Percentiles rank a stretch among this genome's conserved stretches.
phyloP scores from a whole-genome alignment of 257 asterid species.

The Asclepias syriaca region DNA sequence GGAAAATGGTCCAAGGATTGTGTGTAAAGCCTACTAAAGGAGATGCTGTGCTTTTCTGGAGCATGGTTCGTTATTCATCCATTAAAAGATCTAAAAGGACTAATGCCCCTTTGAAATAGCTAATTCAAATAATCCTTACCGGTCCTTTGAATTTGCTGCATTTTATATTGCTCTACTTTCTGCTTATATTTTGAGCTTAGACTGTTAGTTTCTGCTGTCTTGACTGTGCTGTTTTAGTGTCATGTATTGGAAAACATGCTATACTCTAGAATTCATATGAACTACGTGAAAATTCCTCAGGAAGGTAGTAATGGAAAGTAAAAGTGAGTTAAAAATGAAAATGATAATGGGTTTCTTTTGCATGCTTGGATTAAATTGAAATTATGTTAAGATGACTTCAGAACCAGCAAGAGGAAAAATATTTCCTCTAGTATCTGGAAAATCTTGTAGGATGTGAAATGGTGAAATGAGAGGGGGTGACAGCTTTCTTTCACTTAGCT shows the following conservation, averaged over 20 bases:
- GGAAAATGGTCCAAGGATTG: slow-evolving; percentile 54
- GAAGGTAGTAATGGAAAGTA: neutral
- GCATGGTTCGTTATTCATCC: slow-evolving; percentile 36
- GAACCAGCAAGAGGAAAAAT: neutral
- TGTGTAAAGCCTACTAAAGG: slow-evolving; percentile 72
- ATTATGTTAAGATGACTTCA: neutral
- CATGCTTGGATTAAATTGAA: neutral
- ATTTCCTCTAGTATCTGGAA: neutral
- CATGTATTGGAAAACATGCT: neutral
- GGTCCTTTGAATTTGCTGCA: neutral
- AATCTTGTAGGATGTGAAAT: neutral
- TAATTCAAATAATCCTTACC: neutral
- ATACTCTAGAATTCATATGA: neutral
- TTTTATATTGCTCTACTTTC: neutral
- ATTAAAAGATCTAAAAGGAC: neutral
- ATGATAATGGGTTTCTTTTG: neutral
- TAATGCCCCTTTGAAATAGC: slow-evolving; percentile 2
- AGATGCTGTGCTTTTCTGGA: slow-evolving; percentile 87
- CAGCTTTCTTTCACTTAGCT: neutral
- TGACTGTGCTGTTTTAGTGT: neutral
- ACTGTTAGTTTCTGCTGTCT: neutral
- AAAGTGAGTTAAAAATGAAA: neutral
- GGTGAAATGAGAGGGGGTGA: neutral
- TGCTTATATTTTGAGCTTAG: neutral
- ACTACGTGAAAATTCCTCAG: neutral